Percentiles rank a stretch among this genome's conserved stretches.
Conservation (phyloP, 208 protist species). For the Angomonas ambiguus region DNA sequence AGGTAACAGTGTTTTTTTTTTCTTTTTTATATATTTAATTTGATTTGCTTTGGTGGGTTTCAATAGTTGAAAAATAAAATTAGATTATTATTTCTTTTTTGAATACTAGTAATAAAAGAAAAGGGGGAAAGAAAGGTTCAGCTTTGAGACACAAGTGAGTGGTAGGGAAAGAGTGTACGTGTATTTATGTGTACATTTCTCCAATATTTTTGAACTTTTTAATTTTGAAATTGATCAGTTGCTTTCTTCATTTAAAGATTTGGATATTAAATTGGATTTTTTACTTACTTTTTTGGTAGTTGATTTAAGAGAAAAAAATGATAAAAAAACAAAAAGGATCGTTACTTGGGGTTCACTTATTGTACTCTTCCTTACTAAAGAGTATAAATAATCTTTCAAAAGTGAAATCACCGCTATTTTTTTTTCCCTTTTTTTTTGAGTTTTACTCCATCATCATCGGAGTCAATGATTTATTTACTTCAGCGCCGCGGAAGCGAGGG, state of each 20-base stretch:
- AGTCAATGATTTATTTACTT: too few relatives aligned
- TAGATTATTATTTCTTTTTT: not conserved
- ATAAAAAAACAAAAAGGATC: constrained; percentile 7
- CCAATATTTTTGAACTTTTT: too few relatives aligned
- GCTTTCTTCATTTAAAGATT: not conserved
- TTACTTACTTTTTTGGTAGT: constrained; percentile 11
- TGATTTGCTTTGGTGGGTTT: not conserved
- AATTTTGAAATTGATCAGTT: not conserved
- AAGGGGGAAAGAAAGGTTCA: not conserved
- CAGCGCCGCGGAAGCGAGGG: constrained; percentile 11
- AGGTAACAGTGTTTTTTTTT: constrained; percentile 1
- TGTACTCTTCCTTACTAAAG: constrained; percentile 7
- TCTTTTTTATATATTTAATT: not conserved
- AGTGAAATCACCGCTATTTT: not conserved
- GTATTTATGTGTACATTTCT: too few relatives aligned
- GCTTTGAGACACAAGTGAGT: too few relatives aligned
- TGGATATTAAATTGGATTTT: not conserved
- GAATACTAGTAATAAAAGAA: constrained; percentile 1
- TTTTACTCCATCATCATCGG: too few relatives aligned
- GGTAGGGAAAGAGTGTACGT: too few relatives aligned
- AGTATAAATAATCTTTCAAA: not conserved
- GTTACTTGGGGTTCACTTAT: not conserved
- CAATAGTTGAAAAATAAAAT: not conserved
- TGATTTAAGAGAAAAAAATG: constrained; percentile 11
- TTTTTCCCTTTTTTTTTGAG: not conserved